phyloP scores from a whole-genome alignment of 805 yeast species.

The Saccharomycopsis babjevae region DNA sequence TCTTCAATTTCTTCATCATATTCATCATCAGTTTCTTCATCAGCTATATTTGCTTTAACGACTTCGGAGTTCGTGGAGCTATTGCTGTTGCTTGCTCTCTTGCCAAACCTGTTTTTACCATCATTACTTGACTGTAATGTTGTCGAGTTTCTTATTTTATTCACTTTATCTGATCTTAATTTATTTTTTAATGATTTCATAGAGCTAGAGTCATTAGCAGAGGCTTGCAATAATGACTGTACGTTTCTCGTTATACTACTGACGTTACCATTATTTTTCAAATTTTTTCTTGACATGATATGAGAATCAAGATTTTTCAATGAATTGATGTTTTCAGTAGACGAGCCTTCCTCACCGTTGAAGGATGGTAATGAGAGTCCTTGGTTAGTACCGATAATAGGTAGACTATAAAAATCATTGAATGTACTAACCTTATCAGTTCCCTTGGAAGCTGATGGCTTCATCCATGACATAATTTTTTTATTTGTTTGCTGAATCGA shows the following conservation, averaged over 20 bases:
- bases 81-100: background rate
- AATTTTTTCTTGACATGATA: slow-evolving; percentile 2
- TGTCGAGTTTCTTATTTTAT: background rate
- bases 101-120: background rate
- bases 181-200: slow-evolving; percentile 16
- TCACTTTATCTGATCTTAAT: slow-evolving; percentile 9
- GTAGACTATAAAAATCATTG: slow-evolving; percentile 14
- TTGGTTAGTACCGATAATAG: slow-evolving; percentile 7
- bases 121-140: background rate
- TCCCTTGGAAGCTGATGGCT: background rate
- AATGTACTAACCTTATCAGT: background rate
- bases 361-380: slow-evolving; percentile 2
- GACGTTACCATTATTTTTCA: background rate
- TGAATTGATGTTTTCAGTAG: background rate
- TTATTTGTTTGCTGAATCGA: slow-evolving; percentile 6
- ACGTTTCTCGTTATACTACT: background rate
- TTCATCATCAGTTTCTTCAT: background rate
- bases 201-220: slow-evolving; percentile 7
- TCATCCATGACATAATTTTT: slow-evolving; percentile 12
- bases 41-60: no score
- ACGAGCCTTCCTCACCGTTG: background rate
- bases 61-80: background rate
- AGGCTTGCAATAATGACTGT: background rate
- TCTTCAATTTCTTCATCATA: background rate
- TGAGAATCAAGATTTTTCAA: background rate